Conservation (phyloP, 306 rosid genomes). For the Lathyrus sativus region DNA sequence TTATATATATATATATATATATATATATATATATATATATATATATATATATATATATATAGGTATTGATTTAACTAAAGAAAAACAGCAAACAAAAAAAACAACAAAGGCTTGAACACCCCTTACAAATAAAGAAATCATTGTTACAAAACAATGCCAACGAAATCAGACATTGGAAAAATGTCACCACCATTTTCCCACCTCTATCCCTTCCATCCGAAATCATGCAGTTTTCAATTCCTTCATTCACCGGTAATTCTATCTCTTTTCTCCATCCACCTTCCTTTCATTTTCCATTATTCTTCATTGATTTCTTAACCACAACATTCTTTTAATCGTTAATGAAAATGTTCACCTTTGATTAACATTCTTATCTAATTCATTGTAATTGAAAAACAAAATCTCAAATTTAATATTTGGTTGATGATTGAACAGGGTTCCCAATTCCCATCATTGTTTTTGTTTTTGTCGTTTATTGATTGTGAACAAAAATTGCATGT, state of each 20-base stretch:
- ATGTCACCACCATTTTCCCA: constrained; percentile 15
- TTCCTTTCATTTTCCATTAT: background rate
- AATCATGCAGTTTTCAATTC: constrained; percentile 34
- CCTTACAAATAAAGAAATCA: background rate
- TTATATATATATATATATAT: too few relatives aligned
- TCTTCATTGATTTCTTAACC: background rate
- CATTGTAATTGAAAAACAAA: background rate
- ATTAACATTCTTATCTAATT: background rate
- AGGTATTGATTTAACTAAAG: background rate
- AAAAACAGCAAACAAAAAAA: background rate
- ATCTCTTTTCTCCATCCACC: constrained; percentile 12
- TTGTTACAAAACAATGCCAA: constrained; percentile 5
- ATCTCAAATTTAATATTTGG: background rate
- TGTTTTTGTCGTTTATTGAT: background rate
- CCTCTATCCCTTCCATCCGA: background rate
- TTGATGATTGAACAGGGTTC: background rate
- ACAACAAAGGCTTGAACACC: background rate
- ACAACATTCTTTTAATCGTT: too few relatives aligned
- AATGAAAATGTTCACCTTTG: background rate
- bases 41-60: too few relatives aligned
- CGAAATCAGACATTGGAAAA: constrained; percentile 13
- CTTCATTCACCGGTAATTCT: constrained; percentile 27
- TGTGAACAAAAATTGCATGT: background rate
- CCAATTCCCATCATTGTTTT: background rate
- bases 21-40: too few relatives aligned